These are phyloP conservation scores for Globisporangium recalcitrans DNA, from an alignment of 352 stramenopile species.

Conservation along the genomic window DNA sequence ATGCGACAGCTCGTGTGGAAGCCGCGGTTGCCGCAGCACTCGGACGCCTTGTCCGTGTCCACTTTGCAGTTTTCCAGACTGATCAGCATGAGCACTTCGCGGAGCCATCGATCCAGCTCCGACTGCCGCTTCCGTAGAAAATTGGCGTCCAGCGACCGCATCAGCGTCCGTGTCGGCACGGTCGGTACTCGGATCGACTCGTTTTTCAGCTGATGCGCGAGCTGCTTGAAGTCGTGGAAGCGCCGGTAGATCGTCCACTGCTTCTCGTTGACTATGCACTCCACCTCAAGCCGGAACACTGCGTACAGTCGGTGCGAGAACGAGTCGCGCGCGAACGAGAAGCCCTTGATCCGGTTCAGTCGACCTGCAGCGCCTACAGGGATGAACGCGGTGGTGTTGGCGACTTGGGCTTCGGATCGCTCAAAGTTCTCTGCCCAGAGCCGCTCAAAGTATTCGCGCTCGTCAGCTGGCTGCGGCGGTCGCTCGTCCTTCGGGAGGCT, in stretches of 20 bases:
- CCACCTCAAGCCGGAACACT: slow-evolving; percentile 77
- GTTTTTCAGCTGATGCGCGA: slow-evolving; percentile 78
- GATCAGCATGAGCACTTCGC: slow-evolving; percentile 77
- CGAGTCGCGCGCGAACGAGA: slow-evolving; percentile 64
- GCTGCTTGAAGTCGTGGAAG: slow-evolving; percentile 85
- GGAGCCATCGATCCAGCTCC: slow-evolving; percentile 81
- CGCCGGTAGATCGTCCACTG: slow-evolving; percentile 84
- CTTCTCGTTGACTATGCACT: slow-evolving; percentile 83
- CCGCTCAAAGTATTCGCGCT: slow-evolving; percentile 79
- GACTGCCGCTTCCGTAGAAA: slow-evolving; percentile 83
- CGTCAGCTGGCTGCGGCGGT: slow-evolving; percentile 58
- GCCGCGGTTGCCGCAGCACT: slow-evolving; percentile 66
- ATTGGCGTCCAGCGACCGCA: slow-evolving; percentile 73
- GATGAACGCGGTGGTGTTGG: slow-evolving; percentile 64
- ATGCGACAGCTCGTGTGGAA: slow-evolving; percentile 62
- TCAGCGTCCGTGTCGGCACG: slow-evolving; percentile 72
- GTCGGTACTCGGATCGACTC: slow-evolving; percentile 70
- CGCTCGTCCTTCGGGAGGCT: slow-evolving; percentile 68
- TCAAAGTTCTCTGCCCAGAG: slow-evolving; percentile 85
- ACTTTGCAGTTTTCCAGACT: slow-evolving; percentile 76
- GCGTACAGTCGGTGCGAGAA: slow-evolving; percentile 72
- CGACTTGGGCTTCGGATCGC: slow-evolving; percentile 61
- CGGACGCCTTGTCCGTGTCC: slow-evolving; percentile 47
- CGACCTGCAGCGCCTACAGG: slow-evolving; percentile 56
- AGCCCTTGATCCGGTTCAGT: slow-evolving; percentile 77